These are phyloP conservation scores for Stylonectria norvegica DNA, from an alignment of 2,329 filamentous ascomycete species.

Conservation along the genomic window DNA sequence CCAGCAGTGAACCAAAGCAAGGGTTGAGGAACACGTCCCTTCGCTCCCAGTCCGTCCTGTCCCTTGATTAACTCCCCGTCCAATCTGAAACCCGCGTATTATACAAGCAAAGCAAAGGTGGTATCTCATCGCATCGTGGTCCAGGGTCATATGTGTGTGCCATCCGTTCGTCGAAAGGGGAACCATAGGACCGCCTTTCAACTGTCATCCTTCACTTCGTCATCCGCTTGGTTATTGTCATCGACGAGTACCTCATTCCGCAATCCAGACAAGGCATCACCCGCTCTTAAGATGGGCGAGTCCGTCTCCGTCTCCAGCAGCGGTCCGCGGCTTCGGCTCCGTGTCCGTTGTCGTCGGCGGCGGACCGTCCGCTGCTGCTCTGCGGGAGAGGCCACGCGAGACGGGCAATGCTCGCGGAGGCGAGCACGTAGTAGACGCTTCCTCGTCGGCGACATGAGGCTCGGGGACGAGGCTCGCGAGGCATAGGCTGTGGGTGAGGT, in stretches of 20 bases:
- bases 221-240: constrained; percentile 16
- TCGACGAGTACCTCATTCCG: constrained; percentile 34
- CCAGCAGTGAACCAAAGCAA: too few species aligned
- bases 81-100: background rate
- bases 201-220: constrained; percentile 10
- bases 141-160: background rate
- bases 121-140: background rate
- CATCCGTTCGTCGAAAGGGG: constrained; percentile 6
- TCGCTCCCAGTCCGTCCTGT: background rate
- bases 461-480: constrained; percentile 34
- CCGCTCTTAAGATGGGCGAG: constrained; percentile 17
- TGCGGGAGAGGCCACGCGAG: constrained; percentile 35
- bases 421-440: constrained; percentile 41
- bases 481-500: constrained; percentile 33
- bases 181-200: constrained; percentile 4
- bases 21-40: too few species aligned
- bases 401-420: constrained; percentile 45
- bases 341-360: constrained; percentile 37
- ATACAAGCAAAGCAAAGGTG: background rate
- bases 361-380: constrained; percentile 30
- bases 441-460: constrained; percentile 39
- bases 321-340: constrained; percentile 37
- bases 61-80: background rate
- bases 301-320: constrained; percentile 30
- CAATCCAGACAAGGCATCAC: constrained; percentile 32